A percentile compares a stretch with the other conserved stretches of the same genome.
phyloP scores from a whole-genome alignment of 1,284 basidiomycete genomes.

The Anthracocystis walkeri region DNA sequence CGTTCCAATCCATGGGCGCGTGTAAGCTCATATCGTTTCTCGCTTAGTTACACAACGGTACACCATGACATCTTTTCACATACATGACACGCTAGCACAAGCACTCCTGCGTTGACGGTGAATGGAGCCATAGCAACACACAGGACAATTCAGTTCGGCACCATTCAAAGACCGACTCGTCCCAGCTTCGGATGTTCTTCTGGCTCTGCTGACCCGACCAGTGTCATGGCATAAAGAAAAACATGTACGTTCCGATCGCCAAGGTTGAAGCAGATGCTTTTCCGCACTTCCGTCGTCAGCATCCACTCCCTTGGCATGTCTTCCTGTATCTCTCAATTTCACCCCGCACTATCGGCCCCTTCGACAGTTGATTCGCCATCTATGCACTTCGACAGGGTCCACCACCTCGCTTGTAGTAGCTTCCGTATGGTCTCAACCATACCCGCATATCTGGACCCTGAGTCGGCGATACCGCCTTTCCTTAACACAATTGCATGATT shows the following conservation, averaged over 20 bases:
- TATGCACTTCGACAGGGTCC: conserved; percentile 3
- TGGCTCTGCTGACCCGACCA: not conserved
- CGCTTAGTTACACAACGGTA: not conserved
- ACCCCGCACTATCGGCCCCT: not conserved
- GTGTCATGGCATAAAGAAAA: not conserved
- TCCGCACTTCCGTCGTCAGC: not conserved
- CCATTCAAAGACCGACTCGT: no score
- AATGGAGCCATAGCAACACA: no score
- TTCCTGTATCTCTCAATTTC: not conserved
- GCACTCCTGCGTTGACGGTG: no score
- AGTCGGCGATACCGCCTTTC: not conserved
- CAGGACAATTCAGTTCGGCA: no score
- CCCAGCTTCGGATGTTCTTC: not conserved
- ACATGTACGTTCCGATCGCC: conserved; percentile 7
- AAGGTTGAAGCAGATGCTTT: not conserved
- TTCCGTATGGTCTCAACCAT: not conserved
- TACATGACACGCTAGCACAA: no score
- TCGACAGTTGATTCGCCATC: not conserved
- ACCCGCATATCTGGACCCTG: conserved; percentile 1
- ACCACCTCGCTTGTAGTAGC: not conserved
- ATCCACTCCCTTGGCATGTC: not conserved
- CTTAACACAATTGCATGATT: no score
- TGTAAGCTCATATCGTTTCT: not conserved
- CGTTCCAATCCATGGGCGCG: conserved; percentile 1
- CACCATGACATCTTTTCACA: no score